A percentile compares a stretch with the other conserved stretches of the same genome.
phyloP scores from a whole-genome alignment of 139 green algal species.

The Tetradesmus obliquus region DNA sequence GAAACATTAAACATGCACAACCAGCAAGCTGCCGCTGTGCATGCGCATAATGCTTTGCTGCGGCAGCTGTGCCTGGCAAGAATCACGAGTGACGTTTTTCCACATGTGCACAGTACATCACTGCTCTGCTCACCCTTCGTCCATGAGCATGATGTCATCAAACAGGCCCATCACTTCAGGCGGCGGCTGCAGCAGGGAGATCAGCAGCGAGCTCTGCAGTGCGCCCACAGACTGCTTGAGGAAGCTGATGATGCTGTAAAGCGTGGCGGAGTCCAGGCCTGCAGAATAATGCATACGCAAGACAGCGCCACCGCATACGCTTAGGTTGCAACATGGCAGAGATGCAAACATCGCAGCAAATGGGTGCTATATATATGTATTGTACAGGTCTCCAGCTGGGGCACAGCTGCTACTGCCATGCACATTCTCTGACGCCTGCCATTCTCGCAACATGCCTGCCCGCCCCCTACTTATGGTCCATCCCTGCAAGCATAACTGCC shows the following conservation, averaged over 20 bases:
- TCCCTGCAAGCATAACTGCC: background rate
- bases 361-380: background rate
- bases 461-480: background rate
- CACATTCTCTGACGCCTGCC: too few relatives aligned
- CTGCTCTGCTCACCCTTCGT: constrained; percentile 52
- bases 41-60: background rate
- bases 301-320: background rate
- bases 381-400: background rate
- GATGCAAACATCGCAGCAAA: too few relatives aligned
- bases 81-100: too few relatives aligned
- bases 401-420: background rate
- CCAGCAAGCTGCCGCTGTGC: background rate
- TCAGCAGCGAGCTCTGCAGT: constrained; percentile 60
- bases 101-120: background rate
- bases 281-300: background rate
- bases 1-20: too few relatives aligned
- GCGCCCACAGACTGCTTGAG: constrained; percentile 12
- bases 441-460: too few relatives aligned
- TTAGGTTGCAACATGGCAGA: background rate
- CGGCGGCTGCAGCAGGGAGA: constrained; percentile 88
- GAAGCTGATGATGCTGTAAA: constrained; percentile 69
- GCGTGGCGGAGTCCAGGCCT: constrained; percentile 73
- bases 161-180: constrained; percentile 80
- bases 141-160: constrained; percentile 75
- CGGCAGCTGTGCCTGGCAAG: background rate